Evolutionary conservation across 2,329 filamentous ascomycete genomes (phyloP).

Genomic region (Didymella arachidicola): DNA sequence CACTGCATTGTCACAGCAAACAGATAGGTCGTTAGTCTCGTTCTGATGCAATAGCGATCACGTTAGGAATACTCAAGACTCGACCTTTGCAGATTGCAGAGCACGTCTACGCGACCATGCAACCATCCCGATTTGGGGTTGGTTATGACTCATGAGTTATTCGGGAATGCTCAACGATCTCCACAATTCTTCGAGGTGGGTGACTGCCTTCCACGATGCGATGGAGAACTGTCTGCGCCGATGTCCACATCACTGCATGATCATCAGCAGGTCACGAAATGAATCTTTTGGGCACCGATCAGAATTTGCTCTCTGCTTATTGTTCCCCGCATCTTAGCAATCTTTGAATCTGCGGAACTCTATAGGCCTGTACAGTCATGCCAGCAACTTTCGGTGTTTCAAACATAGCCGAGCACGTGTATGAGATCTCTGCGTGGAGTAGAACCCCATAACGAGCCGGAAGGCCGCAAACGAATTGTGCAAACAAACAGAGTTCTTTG

Average conservation of each 20-base stretch:
- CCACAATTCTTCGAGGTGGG: not conserved
- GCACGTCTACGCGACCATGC: conserved; percentile 6
- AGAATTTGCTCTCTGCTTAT: not conserved
- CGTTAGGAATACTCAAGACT: not conserved
- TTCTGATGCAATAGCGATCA: not conserved
- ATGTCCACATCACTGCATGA: not conserved
- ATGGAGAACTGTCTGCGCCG: not conserved
- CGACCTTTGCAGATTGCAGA: not conserved
- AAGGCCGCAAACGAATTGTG: not conserved
- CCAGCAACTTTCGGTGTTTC: not conserved
- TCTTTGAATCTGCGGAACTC: not conserved
- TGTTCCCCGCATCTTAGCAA: not conserved
- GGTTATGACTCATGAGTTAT: conserved; percentile 2
- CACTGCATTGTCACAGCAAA: conserved; percentile 9
- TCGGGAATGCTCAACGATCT: conserved; percentile 1
- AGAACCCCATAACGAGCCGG: not conserved
- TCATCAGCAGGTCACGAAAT: not conserved
- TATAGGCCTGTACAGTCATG: not conserved
- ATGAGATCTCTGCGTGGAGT: not conserved
- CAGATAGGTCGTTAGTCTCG: conserved; percentile 5
- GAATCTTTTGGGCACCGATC: not conserved
- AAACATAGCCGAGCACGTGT: not conserved
- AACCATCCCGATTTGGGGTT: not conserved
- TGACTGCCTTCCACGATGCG: not conserved
- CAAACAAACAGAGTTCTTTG: not conserved